Evolutionary conservation across 805 yeast species (phyloP).

Genomic region (Hanseniaspora clermontiae): DNA sequence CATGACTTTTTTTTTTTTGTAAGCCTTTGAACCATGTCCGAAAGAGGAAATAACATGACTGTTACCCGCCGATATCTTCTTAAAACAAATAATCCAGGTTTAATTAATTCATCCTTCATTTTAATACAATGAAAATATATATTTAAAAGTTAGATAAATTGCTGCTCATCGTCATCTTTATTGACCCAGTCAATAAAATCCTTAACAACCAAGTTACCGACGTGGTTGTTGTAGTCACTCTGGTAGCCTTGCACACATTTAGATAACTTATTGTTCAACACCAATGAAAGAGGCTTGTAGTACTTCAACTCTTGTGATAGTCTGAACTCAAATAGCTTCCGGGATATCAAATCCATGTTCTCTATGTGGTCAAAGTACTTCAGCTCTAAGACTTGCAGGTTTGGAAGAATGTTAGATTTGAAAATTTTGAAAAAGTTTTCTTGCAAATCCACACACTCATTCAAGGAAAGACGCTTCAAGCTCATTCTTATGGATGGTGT

Average conservation of each 20-base stretch:
- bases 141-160: too few species aligned
- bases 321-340: conserved; percentile 9
- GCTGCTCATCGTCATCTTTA: not conserved
- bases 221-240: conserved; percentile 1
- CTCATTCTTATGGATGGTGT: conserved; percentile 5
- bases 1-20: too few species aligned
- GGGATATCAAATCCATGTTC: not conserved
- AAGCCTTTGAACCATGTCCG: too few species aligned
- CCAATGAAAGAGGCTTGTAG: conserved; percentile 5
- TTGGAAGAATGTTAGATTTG: conserved; percentile 4
- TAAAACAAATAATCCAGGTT: too few species aligned
- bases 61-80: too few species aligned
- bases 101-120: too few species aligned
- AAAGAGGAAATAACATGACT: too few species aligned
- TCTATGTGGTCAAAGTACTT: conserved; percentile 3
- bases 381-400: conserved; percentile 12
- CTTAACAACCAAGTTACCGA: conserved; percentile 1
- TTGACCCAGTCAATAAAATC: conserved; percentile 3
- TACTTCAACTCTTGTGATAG: conserved; percentile 5
- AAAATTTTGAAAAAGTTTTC: conserved; percentile 2
- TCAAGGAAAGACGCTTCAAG: conserved; percentile 1
- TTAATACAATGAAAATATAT: too few species aligned
- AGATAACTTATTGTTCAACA: not conserved
- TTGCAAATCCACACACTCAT: conserved; percentile 4
- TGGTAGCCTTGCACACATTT: not conserved